Evolutionary conservation across 1,139 yeast genomes (phyloP).

Genomic region (Hemisphaericaspora xylanilytica): DNA sequence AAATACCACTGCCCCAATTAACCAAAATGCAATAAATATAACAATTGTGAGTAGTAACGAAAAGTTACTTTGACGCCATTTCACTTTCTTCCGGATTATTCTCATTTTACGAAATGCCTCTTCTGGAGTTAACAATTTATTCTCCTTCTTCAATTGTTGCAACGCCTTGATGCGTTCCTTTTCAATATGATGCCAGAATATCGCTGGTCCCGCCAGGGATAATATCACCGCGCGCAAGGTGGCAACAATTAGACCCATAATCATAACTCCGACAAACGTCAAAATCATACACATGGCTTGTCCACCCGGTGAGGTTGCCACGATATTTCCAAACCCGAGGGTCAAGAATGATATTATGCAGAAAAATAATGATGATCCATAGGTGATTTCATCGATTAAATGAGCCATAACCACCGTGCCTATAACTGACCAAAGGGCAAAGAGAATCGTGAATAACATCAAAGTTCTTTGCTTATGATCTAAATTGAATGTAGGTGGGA

Average conservation of each 20-base stretch:
- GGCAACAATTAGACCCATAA: slow-evolving; percentile 69
- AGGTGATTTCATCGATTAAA: slow-evolving; percentile 35
- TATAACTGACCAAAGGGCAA: slow-evolving; percentile 66
- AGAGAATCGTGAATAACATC: slow-evolving; percentile 64
- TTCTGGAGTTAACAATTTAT: slow-evolving; percentile 25
- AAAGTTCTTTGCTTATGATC: slow-evolving; percentile 65
- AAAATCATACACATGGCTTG: slow-evolving; percentile 60
- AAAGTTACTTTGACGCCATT: slow-evolving; percentile 23
- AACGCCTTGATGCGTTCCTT: slow-evolving; percentile 21
- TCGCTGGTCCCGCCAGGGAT: slow-evolving; percentile 57
- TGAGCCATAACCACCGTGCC: slow-evolving; percentile 55
- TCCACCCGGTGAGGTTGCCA: slow-evolving; percentile 51
- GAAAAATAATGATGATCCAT: slow-evolving; percentile 66
- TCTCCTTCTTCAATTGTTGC: slow-evolving; percentile 17
- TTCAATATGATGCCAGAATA: slow-evolving; percentile 63
- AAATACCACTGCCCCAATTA: slow-evolving; percentile 69
- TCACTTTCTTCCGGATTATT: slow-evolving; percentile 40
- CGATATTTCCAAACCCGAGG: slow-evolving; percentile 75
- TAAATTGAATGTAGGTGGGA: slow-evolving; percentile 68
- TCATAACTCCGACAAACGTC: slow-evolving; percentile 65
- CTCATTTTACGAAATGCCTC: slow-evolving; percentile 58
- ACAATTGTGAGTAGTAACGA: slow-evolving; percentile 41
- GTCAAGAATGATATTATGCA: slow-evolving; percentile 73
- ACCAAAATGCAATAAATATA: slow-evolving; percentile 60
- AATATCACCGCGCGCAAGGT: slow-evolving; percentile 66